Conservation (phyloP, 495 filamentous ascomycete genomes). For the Pseudevernia furfuracea region DNA sequence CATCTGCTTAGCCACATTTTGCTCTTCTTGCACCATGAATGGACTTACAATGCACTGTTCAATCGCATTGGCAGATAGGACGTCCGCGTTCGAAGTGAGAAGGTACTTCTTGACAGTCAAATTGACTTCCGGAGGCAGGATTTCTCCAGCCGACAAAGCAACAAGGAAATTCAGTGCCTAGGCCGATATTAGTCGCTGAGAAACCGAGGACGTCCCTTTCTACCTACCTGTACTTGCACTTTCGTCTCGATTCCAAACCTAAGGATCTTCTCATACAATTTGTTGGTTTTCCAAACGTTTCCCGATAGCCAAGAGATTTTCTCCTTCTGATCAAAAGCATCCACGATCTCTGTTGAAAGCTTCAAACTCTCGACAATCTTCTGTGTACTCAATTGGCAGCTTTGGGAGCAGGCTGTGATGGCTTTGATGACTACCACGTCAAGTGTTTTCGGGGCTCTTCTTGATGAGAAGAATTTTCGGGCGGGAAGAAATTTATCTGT, state of each 20-base stretch:
- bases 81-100: not conserved
- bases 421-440: conserved; percentile 46
- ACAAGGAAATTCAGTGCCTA: conserved; percentile 38
- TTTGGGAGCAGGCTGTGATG: conserved; percentile 40
- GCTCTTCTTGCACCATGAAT: not conserved
- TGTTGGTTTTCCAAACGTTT: conserved; percentile 40
- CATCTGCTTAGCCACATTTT: not conserved
- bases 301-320: conserved; percentile 40
- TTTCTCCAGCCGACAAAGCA: conserved; percentile 6
- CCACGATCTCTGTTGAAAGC: conserved; percentile 43
- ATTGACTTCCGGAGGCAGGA: conserved; percentile 13
- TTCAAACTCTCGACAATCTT: conserved; percentile 43
- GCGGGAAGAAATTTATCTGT: conserved; percentile 36
- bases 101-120: conserved; percentile 1
- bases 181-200: not conserved
- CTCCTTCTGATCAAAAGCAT: conserved; percentile 36
- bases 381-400: conserved; percentile 31
- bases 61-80: conserved; percentile 4
- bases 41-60: conserved; percentile 10
- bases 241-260: conserved; percentile 33
- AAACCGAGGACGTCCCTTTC: not conserved
- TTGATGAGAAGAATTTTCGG: conserved; percentile 43
- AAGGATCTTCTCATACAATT: conserved; percentile 46
- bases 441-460: conserved; percentile 46
- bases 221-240: conserved; percentile 37